Base-by-base conservation (phyloP, 176 grass and related monocot species). In the Areca catechu region DNA sequence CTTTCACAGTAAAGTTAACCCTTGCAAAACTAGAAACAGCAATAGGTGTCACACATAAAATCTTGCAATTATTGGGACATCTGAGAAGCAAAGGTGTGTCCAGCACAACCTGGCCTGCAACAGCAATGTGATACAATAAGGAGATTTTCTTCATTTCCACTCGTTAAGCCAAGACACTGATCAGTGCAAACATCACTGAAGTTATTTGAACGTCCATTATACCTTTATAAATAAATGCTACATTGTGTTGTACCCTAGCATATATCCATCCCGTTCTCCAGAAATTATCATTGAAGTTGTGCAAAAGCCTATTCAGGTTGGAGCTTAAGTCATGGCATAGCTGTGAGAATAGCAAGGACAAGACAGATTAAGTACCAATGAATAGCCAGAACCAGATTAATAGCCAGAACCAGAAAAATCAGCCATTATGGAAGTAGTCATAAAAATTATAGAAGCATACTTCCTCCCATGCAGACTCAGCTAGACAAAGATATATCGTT, bases 241-340 rank as follows among this genome's bases (percentile, higher is more conserved):
- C 53, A 63, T 25, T 48, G 65, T 86, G 58, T 72, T 80, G 75
- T 65, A 95, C 51, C 49, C 82, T 86, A 74, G 73, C 58, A 69
- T 89, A 95, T 3, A 95, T 48, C 81, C 81, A 86, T 83, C 90
- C 82, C 24, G 55, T 80, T 59, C 70, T 63, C 90, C 82, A 95
- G 28, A 95, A 83, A 16, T 73, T 62, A 54, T 55, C 19, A 54
- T 34, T 58, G 21, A 81, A 76, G 54, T 76, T 56, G 50, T 49
- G 60, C 68, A 80, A 66, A 43, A 89, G 79, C 50, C 84, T 78
- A 73, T 85, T 73, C 52, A 95, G 84, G 76, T 78, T 86, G 57
- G 71, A 76, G 73, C 74, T 60, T 52, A 84, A 73, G 72, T 89
- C 47, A 6, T 61, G 49, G 62, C 69, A 70, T 47, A 95, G 62